Evolutionary conservation across 129 eudicot genomes (phyloP).

Genomic region (carrot (Daucus carota)): DH1_v3.0 NC_030381.2:31446001-31446500

Average conservation of each 20-base stretch:
- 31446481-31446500: not conserved
- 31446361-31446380: constrained; percentile 92
- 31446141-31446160: constrained; percentile 77
- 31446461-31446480: not conserved
- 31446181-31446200: constrained; percentile 80
- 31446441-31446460: not conserved
- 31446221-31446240: constrained; percentile 97
- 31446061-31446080: not conserved
- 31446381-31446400: not conserved
- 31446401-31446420: not conserved
- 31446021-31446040: not conserved
- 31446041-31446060: not conserved
- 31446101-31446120: not conserved
- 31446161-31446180: constrained; percentile 77
- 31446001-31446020: too few species aligned
- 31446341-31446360: constrained; percentile 80
- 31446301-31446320: constrained; percentile 89
- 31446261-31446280: constrained; percentile 54
- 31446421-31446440: not conserved
- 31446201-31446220: constrained; percentile 92
- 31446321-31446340: constrained; percentile 90
- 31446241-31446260: constrained; percentile 87
- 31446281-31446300: constrained; percentile 39
- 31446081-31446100: not conserved
- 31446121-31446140: constrained; percentile 70